phyloP scores from a whole-genome alignment of 768 basidiomycete species.

The Termitomyces sp. region DNA sequence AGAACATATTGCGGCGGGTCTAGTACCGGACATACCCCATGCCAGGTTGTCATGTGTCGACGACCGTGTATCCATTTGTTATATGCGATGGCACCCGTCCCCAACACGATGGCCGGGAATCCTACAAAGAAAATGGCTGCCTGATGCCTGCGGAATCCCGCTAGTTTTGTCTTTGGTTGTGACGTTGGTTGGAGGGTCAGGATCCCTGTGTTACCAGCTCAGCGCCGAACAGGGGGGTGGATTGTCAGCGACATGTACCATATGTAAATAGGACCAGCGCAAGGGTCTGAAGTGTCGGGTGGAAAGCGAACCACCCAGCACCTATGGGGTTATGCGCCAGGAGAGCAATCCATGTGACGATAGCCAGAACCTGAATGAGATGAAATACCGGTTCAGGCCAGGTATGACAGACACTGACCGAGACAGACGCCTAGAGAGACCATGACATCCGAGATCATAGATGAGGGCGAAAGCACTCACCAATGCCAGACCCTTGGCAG shows the following conservation, averaged over 20 bases:
- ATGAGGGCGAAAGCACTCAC: slow-evolving; percentile 21
- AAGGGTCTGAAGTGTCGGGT: slow-evolving; percentile 58
- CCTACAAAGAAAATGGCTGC: slow-evolving; percentile 49
- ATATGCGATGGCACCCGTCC: slow-evolving; percentile 53
- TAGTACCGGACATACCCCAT: slow-evolving; percentile 45
- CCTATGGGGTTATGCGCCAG: slow-evolving; percentile 10
- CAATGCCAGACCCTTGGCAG: slow-evolving; percentile 29
- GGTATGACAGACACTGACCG: slow-evolving; percentile 1
- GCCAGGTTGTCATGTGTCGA: slow-evolving; percentile 69
- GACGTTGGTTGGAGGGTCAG: slow-evolving; percentile 73
- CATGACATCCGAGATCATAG: background rate
- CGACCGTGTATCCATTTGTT: slow-evolving; percentile 50
- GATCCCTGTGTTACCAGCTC: slow-evolving; percentile 40
- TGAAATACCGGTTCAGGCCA: background rate
- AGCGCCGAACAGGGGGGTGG: background rate
- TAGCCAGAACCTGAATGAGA: slow-evolving; percentile 5
- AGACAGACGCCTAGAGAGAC: slow-evolving; percentile 1
- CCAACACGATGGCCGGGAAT: slow-evolving; percentile 51
- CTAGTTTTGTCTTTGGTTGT: slow-evolving; percentile 56
- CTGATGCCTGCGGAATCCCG: slow-evolving; percentile 69
- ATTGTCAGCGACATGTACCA: slow-evolving; percentile 34
- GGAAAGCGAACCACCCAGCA: slow-evolving; percentile 59
- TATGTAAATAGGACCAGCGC: slow-evolving; percentile 53
- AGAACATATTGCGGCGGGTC: background rate
- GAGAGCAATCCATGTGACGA: slow-evolving; percentile 12